Percentiles rank a stretch among this genome's conserved stretches.
These are phyloP conservation scores for Rhizoctonia solani DNA, from an alignment of 1,284 basidiomycete species.

Conservation along the genomic window DNA sequence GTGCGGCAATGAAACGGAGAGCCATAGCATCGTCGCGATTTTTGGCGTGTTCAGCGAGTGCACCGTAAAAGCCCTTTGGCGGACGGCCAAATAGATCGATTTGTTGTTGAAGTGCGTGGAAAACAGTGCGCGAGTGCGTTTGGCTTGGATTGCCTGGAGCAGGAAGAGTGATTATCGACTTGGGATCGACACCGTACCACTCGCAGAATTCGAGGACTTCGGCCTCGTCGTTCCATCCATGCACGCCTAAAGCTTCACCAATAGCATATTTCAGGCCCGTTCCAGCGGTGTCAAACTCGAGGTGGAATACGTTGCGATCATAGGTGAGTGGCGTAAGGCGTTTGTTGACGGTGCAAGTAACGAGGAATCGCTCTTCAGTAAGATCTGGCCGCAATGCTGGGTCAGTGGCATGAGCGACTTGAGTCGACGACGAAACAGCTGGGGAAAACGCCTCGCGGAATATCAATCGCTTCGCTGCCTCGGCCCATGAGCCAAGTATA, in stretches of 20 bases:
- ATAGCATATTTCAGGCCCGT: constrained; percentile 96
- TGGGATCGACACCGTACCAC: constrained; percentile 89
- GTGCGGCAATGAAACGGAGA: constrained; percentile 89
- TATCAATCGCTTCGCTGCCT: constrained; percentile 86
- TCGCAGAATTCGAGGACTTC: constrained; percentile 89
- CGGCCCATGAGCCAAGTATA: constrained; percentile 75
- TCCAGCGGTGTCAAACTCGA: constrained; percentile 91
- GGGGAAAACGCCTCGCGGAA: constrained; percentile 83
- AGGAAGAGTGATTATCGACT: constrained; percentile 82
- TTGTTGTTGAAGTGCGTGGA: constrained; percentile 96
- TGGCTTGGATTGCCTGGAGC: constrained; percentile 52
- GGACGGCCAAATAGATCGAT: constrained; percentile 96
- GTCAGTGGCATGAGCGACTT: constrained; percentile 41
- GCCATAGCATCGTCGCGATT: constrained; percentile 76
- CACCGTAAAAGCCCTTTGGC: constrained; percentile 93
- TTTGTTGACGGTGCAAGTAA: constrained; percentile 92
- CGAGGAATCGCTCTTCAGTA: constrained; percentile 88
- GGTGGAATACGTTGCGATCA: constrained; percentile 98
- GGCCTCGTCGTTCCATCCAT: constrained; percentile 94
- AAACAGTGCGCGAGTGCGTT: constrained; percentile 85
- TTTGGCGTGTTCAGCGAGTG: constrained; percentile 79
- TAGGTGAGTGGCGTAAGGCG: constrained; percentile 94
- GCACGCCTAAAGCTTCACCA: constrained; percentile 94
- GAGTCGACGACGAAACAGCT: constrained; percentile 46
- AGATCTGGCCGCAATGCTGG: constrained; percentile 80